Evolutionary conservation across 805 yeast genomes (phyloP).

Genomic region (Lipomyces starkeyi): DNA sequence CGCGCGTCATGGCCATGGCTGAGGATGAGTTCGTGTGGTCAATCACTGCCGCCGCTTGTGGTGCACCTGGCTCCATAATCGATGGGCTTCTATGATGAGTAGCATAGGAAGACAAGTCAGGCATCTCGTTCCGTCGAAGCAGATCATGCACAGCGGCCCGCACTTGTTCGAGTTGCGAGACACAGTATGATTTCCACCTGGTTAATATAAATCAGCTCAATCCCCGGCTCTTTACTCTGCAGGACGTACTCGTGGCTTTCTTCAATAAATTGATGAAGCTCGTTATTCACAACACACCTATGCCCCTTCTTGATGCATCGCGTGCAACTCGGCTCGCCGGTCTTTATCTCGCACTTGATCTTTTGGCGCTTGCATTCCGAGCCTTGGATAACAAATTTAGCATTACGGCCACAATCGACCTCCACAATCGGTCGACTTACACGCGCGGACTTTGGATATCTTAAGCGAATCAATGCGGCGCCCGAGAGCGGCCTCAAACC

Average conservation of each 20-base stretch:
- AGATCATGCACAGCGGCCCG: neutral
- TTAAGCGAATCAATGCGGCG: neutral
- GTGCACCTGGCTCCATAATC: neutral
- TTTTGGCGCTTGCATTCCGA: slow-evolving; percentile 8
- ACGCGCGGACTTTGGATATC: neutral
- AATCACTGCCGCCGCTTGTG: neutral
- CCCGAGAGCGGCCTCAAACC: neutral
- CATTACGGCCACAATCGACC: neutral
- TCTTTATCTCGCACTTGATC: slow-evolving; percentile 6
- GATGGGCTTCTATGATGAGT: neutral
- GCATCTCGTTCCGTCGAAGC: neutral
- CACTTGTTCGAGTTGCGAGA: neutral
- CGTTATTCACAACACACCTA: neutral
- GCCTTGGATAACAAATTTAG: neutral
- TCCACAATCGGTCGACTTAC: neutral
- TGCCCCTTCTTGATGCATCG: slow-evolving; percentile 4
- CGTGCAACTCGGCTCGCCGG: neutral
- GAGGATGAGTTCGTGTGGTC: neutral
- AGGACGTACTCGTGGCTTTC: neutral
- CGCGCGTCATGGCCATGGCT: neutral
- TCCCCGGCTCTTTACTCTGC: neutral
- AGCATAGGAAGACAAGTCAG: neutral
- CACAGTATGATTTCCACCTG: neutral
- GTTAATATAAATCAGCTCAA: neutral
- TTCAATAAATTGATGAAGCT: neutral